A percentile compares a stretch with the other conserved stretches of the same genome.
phyloP scores from a whole-genome alignment of 1,139 yeast species.

The Hemisphaericaspora xylofermentans region DNA sequence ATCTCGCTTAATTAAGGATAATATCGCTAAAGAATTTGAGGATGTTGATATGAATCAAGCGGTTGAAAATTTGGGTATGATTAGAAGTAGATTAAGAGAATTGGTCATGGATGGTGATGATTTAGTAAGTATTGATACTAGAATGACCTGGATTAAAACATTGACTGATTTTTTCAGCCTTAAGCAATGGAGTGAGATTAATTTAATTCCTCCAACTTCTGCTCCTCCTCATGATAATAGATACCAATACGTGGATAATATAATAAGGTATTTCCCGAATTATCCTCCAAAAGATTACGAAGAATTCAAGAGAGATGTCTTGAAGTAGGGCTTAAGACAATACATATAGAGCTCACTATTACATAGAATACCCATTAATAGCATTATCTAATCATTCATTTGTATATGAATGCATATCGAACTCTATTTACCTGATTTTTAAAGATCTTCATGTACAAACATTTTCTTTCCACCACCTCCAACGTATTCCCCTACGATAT shows the following conservation, averaged over 20 bases:
- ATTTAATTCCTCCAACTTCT: constrained; percentile 16
- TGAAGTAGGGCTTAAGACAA: not conserved
- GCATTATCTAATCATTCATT: not conserved
- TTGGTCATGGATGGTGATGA: constrained; percentile 45
- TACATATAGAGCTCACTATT: too few relatives aligned
- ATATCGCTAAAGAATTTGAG: constrained; percentile 47
- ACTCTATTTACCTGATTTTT: too few relatives aligned
- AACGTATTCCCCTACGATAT: constrained; percentile 82
- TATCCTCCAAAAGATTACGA: constrained; percentile 41
- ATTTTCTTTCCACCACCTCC: constrained; percentile 89
- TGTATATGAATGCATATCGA: too few relatives aligned
- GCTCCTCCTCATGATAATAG: constrained; percentile 15
- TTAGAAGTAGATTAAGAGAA: constrained; percentile 54
- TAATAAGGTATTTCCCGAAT: constrained; percentile 38
- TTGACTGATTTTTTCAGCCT: constrained; percentile 63
- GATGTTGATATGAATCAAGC: constrained; percentile 51
- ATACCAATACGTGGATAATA: constrained; percentile 23
- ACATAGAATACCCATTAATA: not conserved
- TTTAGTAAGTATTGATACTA: constrained; percentile 49
- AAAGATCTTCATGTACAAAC: constrained; percentile 66
- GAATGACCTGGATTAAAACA: constrained; percentile 74
- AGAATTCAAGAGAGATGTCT: constrained; percentile 22
- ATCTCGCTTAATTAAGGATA: constrained; percentile 63
- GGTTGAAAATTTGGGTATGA: constrained; percentile 59
- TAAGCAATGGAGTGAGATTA: constrained; percentile 57